Conservation (phyloP, 2,329 filamentous ascomycete genomes). For the Cladobotryum mycophilum region DNA sequence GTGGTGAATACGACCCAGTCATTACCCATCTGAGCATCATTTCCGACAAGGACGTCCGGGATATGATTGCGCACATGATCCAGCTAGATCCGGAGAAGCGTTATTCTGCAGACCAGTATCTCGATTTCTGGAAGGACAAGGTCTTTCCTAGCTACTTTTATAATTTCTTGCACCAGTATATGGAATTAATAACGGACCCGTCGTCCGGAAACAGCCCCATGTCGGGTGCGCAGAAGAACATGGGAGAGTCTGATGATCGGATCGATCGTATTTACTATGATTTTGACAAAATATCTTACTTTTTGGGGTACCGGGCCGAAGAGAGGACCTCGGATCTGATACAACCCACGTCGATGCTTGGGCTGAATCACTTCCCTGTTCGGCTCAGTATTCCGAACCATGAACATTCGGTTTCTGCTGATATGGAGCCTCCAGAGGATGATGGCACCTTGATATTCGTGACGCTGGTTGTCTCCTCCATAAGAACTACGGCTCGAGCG, state of each 20-base stretch:
- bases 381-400: constrained; percentile 83
- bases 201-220: constrained; percentile 70
- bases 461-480: constrained; percentile 77
- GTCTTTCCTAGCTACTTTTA: constrained; percentile 97
- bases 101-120: constrained; percentile 88
- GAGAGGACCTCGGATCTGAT: constrained; percentile 26
- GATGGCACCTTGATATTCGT: constrained; percentile 92
- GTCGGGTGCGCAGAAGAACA: constrained; percentile 59
- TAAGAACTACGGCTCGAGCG: constrained; percentile 82
- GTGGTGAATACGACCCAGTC: constrained; percentile 84
- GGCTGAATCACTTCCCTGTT: constrained; percentile 66
- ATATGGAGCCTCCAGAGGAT: constrained; percentile 59
- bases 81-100: constrained; percentile 86
- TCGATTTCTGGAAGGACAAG: constrained; percentile 85
- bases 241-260: constrained; percentile 84
- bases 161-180: constrained; percentile 94
- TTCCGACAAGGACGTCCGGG: constrained; percentile 76
- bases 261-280: constrained; percentile 91
- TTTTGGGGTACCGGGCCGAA: constrained; percentile 69
- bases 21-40: constrained; percentile 78
- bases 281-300: constrained; percentile 96
- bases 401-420: constrained; percentile 59
- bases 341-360: constrained; percentile 35
- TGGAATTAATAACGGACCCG: constrained; percentile 90
- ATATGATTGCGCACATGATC: constrained; percentile 94